Base-by-base conservation (phyloP, 1,284 basidiomycete species). In the Sanguinoderma infundibulare region DNA sequence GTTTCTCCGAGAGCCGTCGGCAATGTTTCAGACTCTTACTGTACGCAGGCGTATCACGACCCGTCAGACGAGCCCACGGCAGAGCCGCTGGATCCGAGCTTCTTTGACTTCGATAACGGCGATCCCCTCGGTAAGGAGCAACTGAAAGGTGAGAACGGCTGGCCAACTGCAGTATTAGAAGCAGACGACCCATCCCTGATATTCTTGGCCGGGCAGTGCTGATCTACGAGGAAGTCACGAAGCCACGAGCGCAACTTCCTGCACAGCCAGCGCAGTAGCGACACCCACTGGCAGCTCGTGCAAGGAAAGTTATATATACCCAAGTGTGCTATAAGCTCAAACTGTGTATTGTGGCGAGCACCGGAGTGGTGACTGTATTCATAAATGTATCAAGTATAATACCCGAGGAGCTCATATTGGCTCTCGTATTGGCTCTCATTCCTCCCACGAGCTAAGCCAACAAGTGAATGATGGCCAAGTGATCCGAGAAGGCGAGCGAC, bases 71-170 rank as follows among this genome's bases (percentile, higher is more conserved):
- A 97, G 74, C 94, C 94, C 0, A 84, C 85, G 1, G 92, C 94
- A 0, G 83, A 86, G 62, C 89, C 91, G 0, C 82, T 97, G 14
- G 90, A 93, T 60, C 89, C 94, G 8, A 88, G 87, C 17, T 96
- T 96, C 77, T 98, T 98, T 74, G 88, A 96, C 72, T 96, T 97
- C 75, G 94, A 95, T 67, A 85, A 87, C 61, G 87, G 87, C 0
- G 81, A 85, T 55, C 78, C 83, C n/a, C 70, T 90, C 59, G 79
- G 82, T 20, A 92, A 90, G 69, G 90, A 91, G 68, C 68, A 87
- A 58, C 73, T 92, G 53, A 92, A 92, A 82, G 79, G 91, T 91
- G 57, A 67, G 85, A 75, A 9, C n/a, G n/a, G n/a, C n/a, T n/a
- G 42, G 57, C 52, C 36, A 39, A 8, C 14, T 30, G 8, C 17